Percentiles rank a stretch among this genome's conserved stretches.
Evolutionary conservation across 2,329 filamentous ascomycete species (phyloP).

Genomic region (Aureobasidium sp.): DNA sequence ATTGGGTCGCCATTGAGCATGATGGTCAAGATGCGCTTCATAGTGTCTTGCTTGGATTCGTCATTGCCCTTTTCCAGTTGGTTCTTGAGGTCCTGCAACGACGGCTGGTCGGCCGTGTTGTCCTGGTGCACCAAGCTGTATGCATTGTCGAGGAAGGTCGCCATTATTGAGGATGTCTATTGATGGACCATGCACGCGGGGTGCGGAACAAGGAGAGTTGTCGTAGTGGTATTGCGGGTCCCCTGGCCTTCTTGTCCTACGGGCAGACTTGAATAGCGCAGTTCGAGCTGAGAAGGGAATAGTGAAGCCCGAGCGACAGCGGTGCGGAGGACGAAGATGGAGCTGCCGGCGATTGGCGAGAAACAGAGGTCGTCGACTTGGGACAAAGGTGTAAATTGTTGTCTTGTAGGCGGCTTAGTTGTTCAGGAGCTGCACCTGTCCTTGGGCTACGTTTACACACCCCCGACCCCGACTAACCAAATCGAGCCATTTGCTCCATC

Average conservation of each 20-base stretch:
- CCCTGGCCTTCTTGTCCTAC: constrained; percentile 5
- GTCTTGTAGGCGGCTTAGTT: not conserved
- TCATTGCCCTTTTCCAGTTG: constrained; percentile 35
- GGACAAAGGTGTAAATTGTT: not conserved
- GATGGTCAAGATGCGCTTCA: constrained; percentile 91
- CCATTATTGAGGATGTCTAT: constrained; percentile 56
- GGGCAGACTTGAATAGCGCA: not conserved
- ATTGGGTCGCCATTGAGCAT: constrained; percentile 98
- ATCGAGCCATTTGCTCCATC: constrained; percentile 12
- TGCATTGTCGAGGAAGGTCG: constrained; percentile 85
- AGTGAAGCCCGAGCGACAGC: not conserved
- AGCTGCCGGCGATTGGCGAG: not conserved
- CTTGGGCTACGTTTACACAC: constrained; percentile 6
- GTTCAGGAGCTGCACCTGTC: constrained; percentile 1
- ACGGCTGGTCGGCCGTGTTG: constrained; percentile 88
- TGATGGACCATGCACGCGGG: constrained; percentile 9
- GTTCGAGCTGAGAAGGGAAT: not conserved
- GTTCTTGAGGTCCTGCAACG: constrained; percentile 82
- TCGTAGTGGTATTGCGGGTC: not conserved
- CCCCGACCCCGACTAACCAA: not conserved
- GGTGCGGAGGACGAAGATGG: not conserved
- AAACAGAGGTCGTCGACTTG: not conserved
- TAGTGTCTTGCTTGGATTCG: constrained; percentile 41
- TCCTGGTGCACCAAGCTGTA: constrained; percentile 98
- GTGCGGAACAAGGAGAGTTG: constrained; percentile 2